phyloP scores from a whole-genome alignment of 768 basidiomycete genomes.

The Cystobasidium tubakii region DNA sequence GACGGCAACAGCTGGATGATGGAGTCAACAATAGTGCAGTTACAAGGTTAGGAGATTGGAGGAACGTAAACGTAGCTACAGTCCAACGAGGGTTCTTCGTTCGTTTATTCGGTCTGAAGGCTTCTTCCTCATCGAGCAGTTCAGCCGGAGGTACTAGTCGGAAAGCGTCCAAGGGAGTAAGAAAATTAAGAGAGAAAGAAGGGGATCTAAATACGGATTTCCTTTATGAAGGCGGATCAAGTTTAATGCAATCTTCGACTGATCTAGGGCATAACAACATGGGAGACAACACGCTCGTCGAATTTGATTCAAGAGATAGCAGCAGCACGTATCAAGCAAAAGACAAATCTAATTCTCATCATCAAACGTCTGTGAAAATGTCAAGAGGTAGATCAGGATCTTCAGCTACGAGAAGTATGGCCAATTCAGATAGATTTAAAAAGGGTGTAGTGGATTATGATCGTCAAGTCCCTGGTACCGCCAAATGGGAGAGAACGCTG shows the following conservation, averaged over 20 bases:
- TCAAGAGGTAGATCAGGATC: conserved; percentile 5
- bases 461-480: conserved; percentile 62
- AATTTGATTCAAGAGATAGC: neutral
- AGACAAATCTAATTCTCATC: neutral
- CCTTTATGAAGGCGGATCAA: conserved; percentile 40
- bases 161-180: conserved; percentile 74
- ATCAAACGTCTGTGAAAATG: neutral
- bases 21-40: conserved; percentile 91
- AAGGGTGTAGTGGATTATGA: conserved; percentile 76
- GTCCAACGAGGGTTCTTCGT: conserved; percentile 73
- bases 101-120: conserved; percentile 52
- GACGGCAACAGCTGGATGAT: conserved; percentile 78
- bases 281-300: neutral
- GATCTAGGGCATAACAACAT: conserved; percentile 8
- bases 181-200: conserved; percentile 75
- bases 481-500: conserved; percentile 86
- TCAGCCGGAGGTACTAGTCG: conserved; percentile 48
- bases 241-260: conserved; percentile 21
- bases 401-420: conserved; percentile 7
- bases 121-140: conserved; percentile 16
- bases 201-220: conserved; percentile 50
- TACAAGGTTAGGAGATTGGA: conserved; percentile 81
- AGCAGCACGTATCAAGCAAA: neutral
- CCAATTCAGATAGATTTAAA: conserved; percentile 12
- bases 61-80: conserved; percentile 76